phyloP scores from a whole-genome alignment of 2,329 filamentous ascomycete species.

The Phaeosphaeria sp. region DNA sequence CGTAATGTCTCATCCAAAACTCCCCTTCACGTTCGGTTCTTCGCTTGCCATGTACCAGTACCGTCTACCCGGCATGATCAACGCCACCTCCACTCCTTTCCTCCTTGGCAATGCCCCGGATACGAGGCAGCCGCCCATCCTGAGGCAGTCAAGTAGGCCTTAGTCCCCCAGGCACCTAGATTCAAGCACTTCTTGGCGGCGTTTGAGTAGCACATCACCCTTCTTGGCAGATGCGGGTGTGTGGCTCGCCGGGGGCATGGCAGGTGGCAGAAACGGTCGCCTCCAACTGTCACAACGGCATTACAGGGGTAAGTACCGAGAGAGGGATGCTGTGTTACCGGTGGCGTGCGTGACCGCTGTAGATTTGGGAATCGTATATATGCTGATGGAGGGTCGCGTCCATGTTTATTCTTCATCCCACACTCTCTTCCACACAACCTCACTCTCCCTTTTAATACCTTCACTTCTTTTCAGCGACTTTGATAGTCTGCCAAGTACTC shows the following conservation, averaged over 20 bases:
- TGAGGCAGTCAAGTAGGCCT: constrained; percentile 24
- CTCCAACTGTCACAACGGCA: constrained; percentile 11
- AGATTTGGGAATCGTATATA: constrained; percentile 28
- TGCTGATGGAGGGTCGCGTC: constrained; percentile 27
- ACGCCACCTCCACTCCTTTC: constrained; percentile 7
- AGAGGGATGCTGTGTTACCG: not conserved
- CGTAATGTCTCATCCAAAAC: constrained; percentile 9
- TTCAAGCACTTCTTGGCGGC: constrained; percentile 37
- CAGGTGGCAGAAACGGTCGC: constrained; percentile 20
- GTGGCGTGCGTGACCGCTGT: not conserved
- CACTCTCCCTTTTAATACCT: constrained; percentile 34
- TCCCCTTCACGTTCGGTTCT: not conserved
- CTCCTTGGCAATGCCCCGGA: constrained; percentile 27
- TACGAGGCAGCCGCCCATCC: constrained; percentile 20
- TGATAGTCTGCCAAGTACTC: constrained; percentile 42
- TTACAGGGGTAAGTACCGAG: constrained; percentile 22
- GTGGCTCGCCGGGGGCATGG: constrained; percentile 18
- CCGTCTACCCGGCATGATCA: constrained; percentile 14
- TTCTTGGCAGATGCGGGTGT: constrained; percentile 36
- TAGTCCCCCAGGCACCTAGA: constrained; percentile 18
- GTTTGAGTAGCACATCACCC: constrained; percentile 27
- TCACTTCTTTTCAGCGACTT: constrained; percentile 37
- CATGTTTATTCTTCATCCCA: constrained; percentile 23
- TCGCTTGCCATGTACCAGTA: not conserved
- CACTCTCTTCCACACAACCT: constrained; percentile 26